Evolutionary conservation across 2,329 filamentous ascomycete species (phyloP).

Genomic region (Ceratocystis cubensis): DNA sequence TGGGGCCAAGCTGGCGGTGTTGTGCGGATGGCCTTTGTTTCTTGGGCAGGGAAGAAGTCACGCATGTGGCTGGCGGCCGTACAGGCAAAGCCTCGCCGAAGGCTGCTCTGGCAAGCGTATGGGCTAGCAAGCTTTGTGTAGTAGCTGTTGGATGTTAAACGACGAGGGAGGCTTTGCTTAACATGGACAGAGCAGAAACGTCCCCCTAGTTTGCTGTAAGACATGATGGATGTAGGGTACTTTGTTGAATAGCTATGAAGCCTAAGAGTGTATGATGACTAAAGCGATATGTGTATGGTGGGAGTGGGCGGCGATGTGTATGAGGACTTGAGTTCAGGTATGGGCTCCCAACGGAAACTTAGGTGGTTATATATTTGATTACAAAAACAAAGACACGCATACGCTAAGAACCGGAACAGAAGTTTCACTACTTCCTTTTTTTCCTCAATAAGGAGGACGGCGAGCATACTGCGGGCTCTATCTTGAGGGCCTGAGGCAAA

Average conservation of each 20-base stretch:
- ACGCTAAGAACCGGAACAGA: neutral
- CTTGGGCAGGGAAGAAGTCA: conserved; percentile 51
- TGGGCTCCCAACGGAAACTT: neutral
- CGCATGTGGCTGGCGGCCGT: conserved; percentile 35
- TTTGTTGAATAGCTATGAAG: neutral
- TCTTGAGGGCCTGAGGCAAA: neutral
- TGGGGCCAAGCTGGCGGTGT: conserved; percentile 58
- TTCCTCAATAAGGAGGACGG: neutral
- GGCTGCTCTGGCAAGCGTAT: conserved; percentile 16
- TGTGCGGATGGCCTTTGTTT: conserved; percentile 48
- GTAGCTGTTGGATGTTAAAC: neutral
- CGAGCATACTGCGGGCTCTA: neutral
- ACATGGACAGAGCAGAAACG: conserved; percentile 15
- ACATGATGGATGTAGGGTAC: neutral
- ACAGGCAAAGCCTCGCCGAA: conserved; percentile 37
- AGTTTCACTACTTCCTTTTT: neutral
- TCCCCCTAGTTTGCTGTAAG: neutral
- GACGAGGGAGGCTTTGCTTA: conserved; percentile 1
- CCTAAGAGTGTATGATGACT: neutral
- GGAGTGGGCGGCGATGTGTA: neutral
- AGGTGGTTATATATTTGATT: neutral
- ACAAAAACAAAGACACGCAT: neutral
- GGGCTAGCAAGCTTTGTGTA: conserved; percentile 7
- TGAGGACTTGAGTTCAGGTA: neutral
- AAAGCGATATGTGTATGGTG: neutral